Conservation (phyloP, 179 eudicot species). For the Vitellaria paradoxa region DNA sequence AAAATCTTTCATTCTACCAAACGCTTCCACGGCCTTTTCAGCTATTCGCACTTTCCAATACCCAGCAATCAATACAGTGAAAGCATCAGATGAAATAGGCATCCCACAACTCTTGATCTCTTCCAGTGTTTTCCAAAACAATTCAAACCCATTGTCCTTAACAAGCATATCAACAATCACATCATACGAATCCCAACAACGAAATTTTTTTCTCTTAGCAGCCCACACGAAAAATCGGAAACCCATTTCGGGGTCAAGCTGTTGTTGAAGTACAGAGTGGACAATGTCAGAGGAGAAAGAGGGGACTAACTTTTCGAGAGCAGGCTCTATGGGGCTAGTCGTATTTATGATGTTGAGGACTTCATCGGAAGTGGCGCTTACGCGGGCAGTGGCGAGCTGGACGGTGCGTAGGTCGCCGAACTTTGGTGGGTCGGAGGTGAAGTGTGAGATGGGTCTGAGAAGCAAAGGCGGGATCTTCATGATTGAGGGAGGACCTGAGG, state of each 20-base stretch:
- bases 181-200: conserved; percentile 37
- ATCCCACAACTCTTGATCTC: conserved; percentile 36
- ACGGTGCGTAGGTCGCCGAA: neutral
- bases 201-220: conserved; percentile 20
- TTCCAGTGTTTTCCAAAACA: conserved; percentile 56
- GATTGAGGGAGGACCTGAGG: too few species aligned
- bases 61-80: conserved; percentile 49
- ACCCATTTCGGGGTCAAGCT: conserved; percentile 30
- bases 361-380: conserved; percentile 24
- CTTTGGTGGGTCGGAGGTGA: neutral
- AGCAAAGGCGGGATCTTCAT: conserved; percentile 8
- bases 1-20: conserved; percentile 66
- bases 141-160: conserved; percentile 34
- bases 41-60: conserved; percentile 45
- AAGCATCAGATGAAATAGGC: conserved; percentile 42
- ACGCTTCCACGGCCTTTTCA: conserved; percentile 65
- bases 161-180: conserved; percentile 39
- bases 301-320: conserved; percentile 37
- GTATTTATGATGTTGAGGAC: conserved; percentile 29
- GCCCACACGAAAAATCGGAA: conserved; percentile 82
- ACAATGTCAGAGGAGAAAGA: conserved; percentile 30
- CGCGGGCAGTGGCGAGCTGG: conserved; percentile 1
- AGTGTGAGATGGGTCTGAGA: neutral
- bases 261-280: conserved; percentile 36
- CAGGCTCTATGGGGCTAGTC: conserved; percentile 42